phyloP scores from a whole-genome alignment of 2,329 filamentous ascomycete species.

The Rutstroemia sp. region DNA sequence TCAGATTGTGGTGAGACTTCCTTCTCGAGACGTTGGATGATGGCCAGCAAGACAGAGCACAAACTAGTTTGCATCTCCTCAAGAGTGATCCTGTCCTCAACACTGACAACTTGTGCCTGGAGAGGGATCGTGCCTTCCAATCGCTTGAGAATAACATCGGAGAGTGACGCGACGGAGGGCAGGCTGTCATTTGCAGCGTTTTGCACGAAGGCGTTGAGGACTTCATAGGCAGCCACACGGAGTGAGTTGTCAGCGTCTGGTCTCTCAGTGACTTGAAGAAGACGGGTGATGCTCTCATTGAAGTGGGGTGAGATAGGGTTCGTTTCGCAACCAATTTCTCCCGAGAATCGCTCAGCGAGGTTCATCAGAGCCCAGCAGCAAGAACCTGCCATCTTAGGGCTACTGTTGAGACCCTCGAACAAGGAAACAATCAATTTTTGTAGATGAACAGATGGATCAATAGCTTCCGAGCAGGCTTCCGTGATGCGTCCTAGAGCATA shows the following conservation, averaged over 20 bases:
- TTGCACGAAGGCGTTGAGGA: slow-evolving; percentile 88
- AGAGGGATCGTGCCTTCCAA: slow-evolving; percentile 84
- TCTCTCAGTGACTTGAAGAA: slow-evolving; percentile 79
- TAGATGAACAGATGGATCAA: slow-evolving; percentile 77
- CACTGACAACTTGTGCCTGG: slow-evolving; percentile 88
- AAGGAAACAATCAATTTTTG: slow-evolving; percentile 79
- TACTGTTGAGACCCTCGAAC: slow-evolving; percentile 83
- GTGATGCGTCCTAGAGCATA: slow-evolving; percentile 95
- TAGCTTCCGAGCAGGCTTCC: slow-evolving; percentile 84
- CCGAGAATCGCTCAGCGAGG: slow-evolving; percentile 88
- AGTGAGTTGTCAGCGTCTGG: slow-evolving; percentile 79
- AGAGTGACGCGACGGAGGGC: slow-evolving; percentile 70
- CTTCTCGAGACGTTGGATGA: slow-evolving; percentile 83
- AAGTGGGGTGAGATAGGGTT: slow-evolving; percentile 91
- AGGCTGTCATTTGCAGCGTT: slow-evolving; percentile 86
- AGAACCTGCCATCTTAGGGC: slow-evolving; percentile 92
- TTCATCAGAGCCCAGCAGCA: slow-evolving; percentile 99
- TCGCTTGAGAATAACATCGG: slow-evolving; percentile 82
- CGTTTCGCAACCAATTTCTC: slow-evolving; percentile 66
- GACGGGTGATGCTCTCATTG: slow-evolving; percentile 78
- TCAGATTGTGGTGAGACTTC: slow-evolving; percentile 88
- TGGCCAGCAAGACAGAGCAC: slow-evolving; percentile 82
- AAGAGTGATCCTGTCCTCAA: slow-evolving; percentile 90
- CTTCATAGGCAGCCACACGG: slow-evolving; percentile 92
- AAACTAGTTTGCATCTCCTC: slow-evolving; percentile 98